Evolutionary conservation across 176 grass and related monocot genomes (phyloP).

Genomic region (Carex kokanica): DNA sequence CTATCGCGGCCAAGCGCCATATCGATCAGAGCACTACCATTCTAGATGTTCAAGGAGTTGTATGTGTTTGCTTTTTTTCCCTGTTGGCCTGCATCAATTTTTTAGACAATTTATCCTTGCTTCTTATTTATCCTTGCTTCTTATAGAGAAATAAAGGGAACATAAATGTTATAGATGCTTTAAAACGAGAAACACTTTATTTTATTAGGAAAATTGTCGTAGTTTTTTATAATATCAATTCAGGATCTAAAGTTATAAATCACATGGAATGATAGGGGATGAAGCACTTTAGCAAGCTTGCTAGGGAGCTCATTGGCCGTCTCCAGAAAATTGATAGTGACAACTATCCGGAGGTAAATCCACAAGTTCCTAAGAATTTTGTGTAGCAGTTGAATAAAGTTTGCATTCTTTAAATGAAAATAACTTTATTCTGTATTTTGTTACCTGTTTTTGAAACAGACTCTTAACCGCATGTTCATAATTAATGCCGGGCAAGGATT

Average conservation of each 20-base stretch:
- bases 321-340: slow-evolving; percentile 95
- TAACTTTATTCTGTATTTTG: neutral
- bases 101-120: neutral
- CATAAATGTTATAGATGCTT: slow-evolving; percentile 1
- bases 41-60: slow-evolving; percentile 95
- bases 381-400: neutral
- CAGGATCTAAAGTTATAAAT: slow-evolving; percentile 20
- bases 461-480: slow-evolving; percentile 94
- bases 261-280: slow-evolving; percentile 53
- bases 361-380: neutral
- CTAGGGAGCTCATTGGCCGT: slow-evolving; percentile 74
- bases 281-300: slow-evolving; percentile 94
- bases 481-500: slow-evolving; percentile 97
- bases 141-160: neutral
- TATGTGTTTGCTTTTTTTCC: slow-evolving; percentile 36
- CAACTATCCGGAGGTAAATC: slow-evolving; percentile 89
- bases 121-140: too few relatives aligned
- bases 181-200: neutral
- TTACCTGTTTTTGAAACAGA: slow-evolving; percentile 38
- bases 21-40: slow-evolving; percentile 98
- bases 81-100: neutral
- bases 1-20: slow-evolving; percentile 70
- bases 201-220: neutral
- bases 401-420: neutral
- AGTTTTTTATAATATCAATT: neutral